phyloP scores from a whole-genome alignment of 805 yeast species.

The Myxozyma neotropica region DNA sequence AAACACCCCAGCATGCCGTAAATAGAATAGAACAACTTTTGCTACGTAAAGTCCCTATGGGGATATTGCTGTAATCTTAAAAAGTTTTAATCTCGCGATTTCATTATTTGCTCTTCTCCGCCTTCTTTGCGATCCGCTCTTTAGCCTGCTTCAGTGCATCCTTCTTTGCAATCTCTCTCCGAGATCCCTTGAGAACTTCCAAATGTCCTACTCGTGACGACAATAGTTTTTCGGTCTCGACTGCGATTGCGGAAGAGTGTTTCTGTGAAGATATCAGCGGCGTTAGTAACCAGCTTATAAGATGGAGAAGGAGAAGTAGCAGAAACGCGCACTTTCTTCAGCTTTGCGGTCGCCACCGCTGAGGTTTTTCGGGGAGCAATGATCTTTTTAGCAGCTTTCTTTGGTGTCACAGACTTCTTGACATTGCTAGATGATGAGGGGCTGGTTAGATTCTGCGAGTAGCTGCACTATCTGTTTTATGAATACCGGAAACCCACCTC shows the following conservation, averaged over 20 bases:
- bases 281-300: neutral
- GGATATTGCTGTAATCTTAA: too few species aligned
- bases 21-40: neutral
- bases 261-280: conserved; percentile 48
- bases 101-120: conserved; percentile 4
- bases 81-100: too few species aligned
- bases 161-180: conserved; percentile 74
- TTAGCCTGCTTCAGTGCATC: conserved; percentile 45
- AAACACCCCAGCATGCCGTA: too few species aligned
- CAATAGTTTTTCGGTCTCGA: conserved; percentile 79
- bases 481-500: conserved; percentile 8
- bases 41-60: neutral
- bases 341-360: conserved; percentile 53
- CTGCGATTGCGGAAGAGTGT: conserved; percentile 55
- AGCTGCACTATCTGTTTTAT: too few species aligned
- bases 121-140: conserved; percentile 3
- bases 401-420: conserved; percentile 37
- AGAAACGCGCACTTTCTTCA: conserved; percentile 21
- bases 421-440: conserved; percentile 12
- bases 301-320: neutral
- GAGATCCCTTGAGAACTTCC: conserved; percentile 85
- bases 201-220: conserved; percentile 92
- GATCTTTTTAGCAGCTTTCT: conserved; percentile 73
- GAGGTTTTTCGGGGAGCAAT: conserved; percentile 66
- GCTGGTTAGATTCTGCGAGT: neutral